Conservation (phyloP, 208 protist species). For the Leishmania amazonensis region DNA sequence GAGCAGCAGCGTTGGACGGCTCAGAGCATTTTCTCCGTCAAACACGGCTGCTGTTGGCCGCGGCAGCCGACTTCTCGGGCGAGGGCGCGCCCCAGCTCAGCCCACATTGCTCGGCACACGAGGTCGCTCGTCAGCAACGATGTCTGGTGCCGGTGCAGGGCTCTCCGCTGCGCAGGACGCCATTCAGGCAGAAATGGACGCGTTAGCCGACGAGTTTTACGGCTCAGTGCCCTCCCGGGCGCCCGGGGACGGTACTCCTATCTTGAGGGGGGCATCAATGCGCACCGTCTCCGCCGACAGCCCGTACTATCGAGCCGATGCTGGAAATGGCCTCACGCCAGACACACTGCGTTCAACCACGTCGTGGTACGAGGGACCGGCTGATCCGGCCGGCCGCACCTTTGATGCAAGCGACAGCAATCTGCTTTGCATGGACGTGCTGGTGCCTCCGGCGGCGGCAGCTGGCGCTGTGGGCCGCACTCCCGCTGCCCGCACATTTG, state of each 20-base stretch:
- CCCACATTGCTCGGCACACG: not conserved
- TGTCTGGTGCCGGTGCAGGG: not conserved
- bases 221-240: slow-evolving; percentile 30
- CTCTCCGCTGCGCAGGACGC: slow-evolving; percentile 27
- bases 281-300: not conserved
- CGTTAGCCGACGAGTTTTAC: slow-evolving; percentile 65
- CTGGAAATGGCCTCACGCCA: not conserved
- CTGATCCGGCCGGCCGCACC: slow-evolving; percentile 40
- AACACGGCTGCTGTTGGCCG: not conserved
- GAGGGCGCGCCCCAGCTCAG: not conserved
- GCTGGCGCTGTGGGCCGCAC: not conserved
- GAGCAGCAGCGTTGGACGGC: not conserved
- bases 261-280: not conserved
- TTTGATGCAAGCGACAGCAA: slow-evolving; percentile 87
- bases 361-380: slow-evolving; percentile 54
- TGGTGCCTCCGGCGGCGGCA: not conserved
- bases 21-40: slow-evolving; percentile 1
- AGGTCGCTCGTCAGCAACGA: not conserved
- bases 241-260: slow-evolving; percentile 9
- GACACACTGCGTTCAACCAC: slow-evolving; percentile 26
- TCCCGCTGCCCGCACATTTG: not conserved
- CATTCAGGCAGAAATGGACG: slow-evolving; percentile 60
- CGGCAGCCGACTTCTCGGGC: not conserved
- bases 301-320: slow-evolving; percentile 7
- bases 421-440: slow-evolving; percentile 90